Base-by-base conservation (phyloP, 768 basidiomycete species). In the Russula dissimulans region DNA sequence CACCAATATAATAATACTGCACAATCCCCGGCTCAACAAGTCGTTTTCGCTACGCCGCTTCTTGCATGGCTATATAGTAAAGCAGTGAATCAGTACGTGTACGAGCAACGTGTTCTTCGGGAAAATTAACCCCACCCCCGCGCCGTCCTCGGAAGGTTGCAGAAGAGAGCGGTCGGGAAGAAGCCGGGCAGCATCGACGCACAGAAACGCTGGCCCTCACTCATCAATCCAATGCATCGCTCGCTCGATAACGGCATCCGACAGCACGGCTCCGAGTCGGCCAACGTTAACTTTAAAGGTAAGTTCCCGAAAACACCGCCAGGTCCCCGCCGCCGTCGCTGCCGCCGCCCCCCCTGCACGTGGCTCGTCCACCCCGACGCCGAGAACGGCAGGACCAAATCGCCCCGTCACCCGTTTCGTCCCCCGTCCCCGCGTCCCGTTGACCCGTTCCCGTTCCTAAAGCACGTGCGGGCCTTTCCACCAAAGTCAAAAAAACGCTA, bases 231-330 rank as follows among this genome's bases (percentile, higher is more conserved):
- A 1, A 26, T 26, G 22, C 22, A 26, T 38, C 36, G 36, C 36
- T 10, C 48, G 22, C 29, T 18, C 38, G 50, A 53, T 52, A 57
- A 31, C 39, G 39, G 38, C 14, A 11, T 7, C 60, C 60, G 60
- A 57, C 45, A 61, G 45, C 22, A 36, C n/a, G 60, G 60, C 60
- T 57, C 60, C 22, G 22, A 26, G 22, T 26, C 22, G 10, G 29
- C 4, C 54, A 42, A 52, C 56, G 50, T 61, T 57, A 61, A 61
- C 56, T 61, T 48, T 57, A 61, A 61, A 47, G 60, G 60, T 18
- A 57, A 17, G 22, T 36, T 53, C 22, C 60, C 60, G 60, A 43
- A 10, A 49, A 34, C 56, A 47, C 56, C 42, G 47, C 56, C 41
- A 57, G 56, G 55, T 39, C 31, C 45, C 46, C 53, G 34, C 41